A percentile compares a stretch with the other conserved stretches of the same genome.
Conservation (phyloP, 805 yeast species). For the Candida vaughaniae region DNA sequence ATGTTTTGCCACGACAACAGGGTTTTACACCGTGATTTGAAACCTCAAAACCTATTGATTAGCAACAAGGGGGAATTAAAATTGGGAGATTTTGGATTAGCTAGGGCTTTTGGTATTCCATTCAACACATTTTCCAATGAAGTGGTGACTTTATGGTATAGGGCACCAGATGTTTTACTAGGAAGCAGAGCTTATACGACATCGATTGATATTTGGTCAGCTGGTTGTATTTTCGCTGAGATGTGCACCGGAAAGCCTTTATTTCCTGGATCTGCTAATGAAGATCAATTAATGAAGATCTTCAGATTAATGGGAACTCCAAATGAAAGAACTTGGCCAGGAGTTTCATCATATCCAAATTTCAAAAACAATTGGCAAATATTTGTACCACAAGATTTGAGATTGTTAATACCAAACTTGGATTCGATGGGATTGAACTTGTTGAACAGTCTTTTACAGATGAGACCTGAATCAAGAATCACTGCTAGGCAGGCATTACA, state of each 20-base stretch:
- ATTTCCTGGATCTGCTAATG: slow-evolving; percentile 95
- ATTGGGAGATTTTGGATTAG: slow-evolving; percentile 94
- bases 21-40: slow-evolving; percentile 82
- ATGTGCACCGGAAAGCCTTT: slow-evolving; percentile 98
- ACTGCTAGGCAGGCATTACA: slow-evolving; percentile 62
- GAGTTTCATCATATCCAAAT: slow-evolving; percentile 86
- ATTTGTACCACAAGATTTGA: slow-evolving; percentile 85
- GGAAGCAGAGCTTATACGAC: slow-evolving; percentile 96
- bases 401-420: slow-evolving; percentile 63
- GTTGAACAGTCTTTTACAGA: slow-evolving; percentile 55
- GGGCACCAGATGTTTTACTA: slow-evolving; percentile 94
- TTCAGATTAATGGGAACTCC: slow-evolving; percentile 97
- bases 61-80: slow-evolving; percentile 88
- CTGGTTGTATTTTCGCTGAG: slow-evolving; percentile 97
- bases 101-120: slow-evolving; percentile 97
- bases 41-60: slow-evolving; percentile 92
- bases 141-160: slow-evolving; percentile 96
- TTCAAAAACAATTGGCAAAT: slow-evolving; percentile 81
- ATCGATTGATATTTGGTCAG: slow-evolving; percentile 97
- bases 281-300: slow-evolving; percentile 89
- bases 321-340: slow-evolving; percentile 95
- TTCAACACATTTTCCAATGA: slow-evolving; percentile 96
- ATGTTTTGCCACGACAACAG: slow-evolving; percentile 83
- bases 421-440: slow-evolving; percentile 70
- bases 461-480: slow-evolving; percentile 61